Conservation (phyloP, 2,329 filamentous ascomycete genomes). For the Alternaria sp. region DNA sequence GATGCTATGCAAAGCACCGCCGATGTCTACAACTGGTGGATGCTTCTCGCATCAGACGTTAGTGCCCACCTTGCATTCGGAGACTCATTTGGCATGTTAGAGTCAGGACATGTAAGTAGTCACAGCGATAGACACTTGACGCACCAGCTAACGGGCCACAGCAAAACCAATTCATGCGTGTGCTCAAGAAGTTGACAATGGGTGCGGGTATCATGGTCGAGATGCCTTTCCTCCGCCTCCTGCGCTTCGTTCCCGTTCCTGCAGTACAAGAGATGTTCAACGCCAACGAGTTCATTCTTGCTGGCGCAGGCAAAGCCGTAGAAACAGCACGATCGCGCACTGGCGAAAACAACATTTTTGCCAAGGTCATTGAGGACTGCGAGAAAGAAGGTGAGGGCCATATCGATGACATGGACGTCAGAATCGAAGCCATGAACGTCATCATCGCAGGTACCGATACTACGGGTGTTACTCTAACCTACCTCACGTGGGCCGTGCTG, state of each 20-base stretch:
- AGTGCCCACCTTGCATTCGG: slow-evolving; percentile 51
- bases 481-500: slow-evolving; percentile 47
- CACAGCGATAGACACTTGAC: not conserved
- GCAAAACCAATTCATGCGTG: slow-evolving; percentile 50
- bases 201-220: slow-evolving; percentile 50
- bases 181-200: slow-evolving; percentile 48
- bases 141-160: not conserved
- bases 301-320: slow-evolving; percentile 43
- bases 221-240: slow-evolving; percentile 45
- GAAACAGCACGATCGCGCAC: slow-evolving; percentile 41
- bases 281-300: slow-evolving; percentile 44
- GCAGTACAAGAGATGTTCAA: slow-evolving; percentile 48
- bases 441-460: slow-evolving; percentile 51
- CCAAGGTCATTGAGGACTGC: slow-evolving; percentile 44
- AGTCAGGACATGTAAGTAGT: slow-evolving; percentile 45
- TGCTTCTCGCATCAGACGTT: slow-evolving; percentile 53
- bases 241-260: slow-evolving; percentile 43
- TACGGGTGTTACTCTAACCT: slow-evolving; percentile 46
- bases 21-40: slow-evolving; percentile 51
- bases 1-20: slow-evolving; percentile 35
- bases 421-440: slow-evolving; percentile 44
- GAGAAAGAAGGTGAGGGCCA: slow-evolving; percentile 41
- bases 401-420: slow-evolving; percentile 46
- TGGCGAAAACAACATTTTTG: slow-evolving; percentile 45
- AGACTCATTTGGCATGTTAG: slow-evolving; percentile 51